Conservation (phyloP, 768 basidiomycete genomes). For the Daedaleopsis sinensis region DNA sequence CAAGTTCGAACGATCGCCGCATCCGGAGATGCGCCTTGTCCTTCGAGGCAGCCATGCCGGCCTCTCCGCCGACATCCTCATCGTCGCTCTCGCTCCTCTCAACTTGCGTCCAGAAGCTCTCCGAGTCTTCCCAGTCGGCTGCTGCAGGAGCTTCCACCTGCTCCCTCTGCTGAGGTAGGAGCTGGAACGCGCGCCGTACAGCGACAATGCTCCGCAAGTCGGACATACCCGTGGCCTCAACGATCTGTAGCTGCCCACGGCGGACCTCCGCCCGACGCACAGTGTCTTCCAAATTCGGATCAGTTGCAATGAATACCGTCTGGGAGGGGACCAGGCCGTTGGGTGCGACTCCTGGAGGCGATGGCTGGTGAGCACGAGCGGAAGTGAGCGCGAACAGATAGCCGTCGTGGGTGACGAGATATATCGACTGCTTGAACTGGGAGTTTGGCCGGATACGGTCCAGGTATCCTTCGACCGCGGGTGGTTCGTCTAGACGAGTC, state of each 20-base stretch:
- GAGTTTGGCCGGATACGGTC: slow-evolving; percentile 66
- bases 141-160: slow-evolving; percentile 1
- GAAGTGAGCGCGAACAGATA: slow-evolving; percentile 64
- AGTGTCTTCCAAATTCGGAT: slow-evolving; percentile 27
- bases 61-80: slow-evolving; percentile 69
- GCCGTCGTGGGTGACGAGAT: slow-evolving; percentile 74
- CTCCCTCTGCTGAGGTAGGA: slow-evolving; percentile 35
- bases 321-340: slow-evolving; percentile 28
- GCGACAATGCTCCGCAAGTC: slow-evolving; percentile 72
- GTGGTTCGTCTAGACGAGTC: slow-evolving; percentile 67
- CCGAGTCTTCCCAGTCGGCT: slow-evolving; percentile 31
- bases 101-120: slow-evolving; percentile 39
- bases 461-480: slow-evolving; percentile 85
- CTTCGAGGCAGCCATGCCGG: slow-evolving; percentile 39
- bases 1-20: slow-evolving; percentile 77
- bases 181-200: slow-evolving; percentile 66
- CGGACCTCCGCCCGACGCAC: slow-evolving; percentile 56
- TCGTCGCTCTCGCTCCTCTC: slow-evolving; percentile 53
- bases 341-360: slow-evolving; percentile 57
- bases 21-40: slow-evolving; percentile 54
- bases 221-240: slow-evolving; percentile 64
- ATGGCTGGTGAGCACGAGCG: slow-evolving; percentile 63
- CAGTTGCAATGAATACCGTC: slow-evolving; percentile 29
- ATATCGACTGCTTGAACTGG: slow-evolving; percentile 60
- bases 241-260: slow-evolving; percentile 66